Evolutionary conservation across 352 stramenopile species (phyloP).

Genomic region (Globisporangium carolinianum): DNA sequence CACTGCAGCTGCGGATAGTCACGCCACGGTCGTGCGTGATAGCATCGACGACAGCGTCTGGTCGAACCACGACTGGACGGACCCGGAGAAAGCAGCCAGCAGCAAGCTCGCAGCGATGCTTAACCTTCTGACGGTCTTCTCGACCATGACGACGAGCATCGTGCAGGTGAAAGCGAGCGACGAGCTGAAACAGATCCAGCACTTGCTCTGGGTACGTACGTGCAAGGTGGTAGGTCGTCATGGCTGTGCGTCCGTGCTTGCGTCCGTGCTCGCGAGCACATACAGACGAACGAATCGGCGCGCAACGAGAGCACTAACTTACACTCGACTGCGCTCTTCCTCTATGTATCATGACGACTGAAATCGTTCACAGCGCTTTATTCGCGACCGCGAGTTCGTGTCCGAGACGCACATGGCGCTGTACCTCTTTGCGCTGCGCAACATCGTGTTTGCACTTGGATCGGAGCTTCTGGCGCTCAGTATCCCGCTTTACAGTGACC

Average conservation of each 20-base stretch:
- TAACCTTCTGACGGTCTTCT: conserved; percentile 11
- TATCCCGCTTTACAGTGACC: conserved; percentile 8
- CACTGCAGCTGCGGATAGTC: not conserved
- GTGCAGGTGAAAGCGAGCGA: conserved; percentile 8
- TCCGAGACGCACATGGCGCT: conserved; percentile 9
- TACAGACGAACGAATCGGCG: not conserved
- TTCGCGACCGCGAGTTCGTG: conserved; percentile 14
- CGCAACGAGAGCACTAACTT: too few species aligned
- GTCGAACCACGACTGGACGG: conserved; percentile 6
- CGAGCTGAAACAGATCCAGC: conserved; percentile 12
- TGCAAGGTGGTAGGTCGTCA: not conserved
- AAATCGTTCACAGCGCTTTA: conserved; percentile 7
- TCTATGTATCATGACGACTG: too few species aligned
- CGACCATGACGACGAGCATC: conserved; percentile 1
- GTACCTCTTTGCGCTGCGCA: conserved; percentile 13
- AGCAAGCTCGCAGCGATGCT: conserved; percentile 9
- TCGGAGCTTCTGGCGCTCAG: not conserved
- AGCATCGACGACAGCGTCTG: not conserved
- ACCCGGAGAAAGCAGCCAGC: not conserved
- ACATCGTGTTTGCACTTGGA: conserved; percentile 10
- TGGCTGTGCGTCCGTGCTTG: not conserved
- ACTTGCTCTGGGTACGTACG: conserved; percentile 7
- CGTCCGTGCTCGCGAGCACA: not conserved
- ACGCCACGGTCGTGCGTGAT: too few species aligned
- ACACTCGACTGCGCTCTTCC: too few species aligned